Percentiles rank a stretch among this genome's conserved stretches.
Evolutionary conservation across 2,329 filamentous ascomycete species (phyloP).

Genomic region (Fusarium protoensiforme): DNA sequence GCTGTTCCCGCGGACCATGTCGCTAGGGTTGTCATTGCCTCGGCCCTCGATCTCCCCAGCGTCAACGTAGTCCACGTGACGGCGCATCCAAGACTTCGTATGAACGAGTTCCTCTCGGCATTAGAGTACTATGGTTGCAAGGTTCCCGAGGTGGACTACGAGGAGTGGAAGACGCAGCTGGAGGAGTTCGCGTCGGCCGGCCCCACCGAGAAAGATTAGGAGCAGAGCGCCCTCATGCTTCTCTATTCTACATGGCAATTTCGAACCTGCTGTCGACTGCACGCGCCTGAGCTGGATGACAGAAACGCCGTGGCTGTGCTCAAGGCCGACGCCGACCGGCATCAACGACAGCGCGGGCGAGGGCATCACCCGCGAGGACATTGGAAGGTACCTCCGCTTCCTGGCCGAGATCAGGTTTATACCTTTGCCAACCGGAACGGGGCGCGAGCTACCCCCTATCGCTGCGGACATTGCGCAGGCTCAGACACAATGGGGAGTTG

Average conservation of each 20-base stretch:
- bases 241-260: constrained; percentile 78
- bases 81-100: constrained; percentile 79
- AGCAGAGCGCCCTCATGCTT: constrained; percentile 58
- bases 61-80: constrained; percentile 81
- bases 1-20: constrained; percentile 89
- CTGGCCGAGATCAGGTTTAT: constrained; percentile 35
- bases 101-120: constrained; percentile 79
- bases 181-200: constrained; percentile 33
- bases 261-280: constrained; percentile 75
- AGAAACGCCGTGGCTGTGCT: constrained; percentile 72
- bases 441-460: constrained; percentile 32
- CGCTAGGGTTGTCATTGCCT: constrained; percentile 78
- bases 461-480: constrained; percentile 17
- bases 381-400: constrained; percentile 23
- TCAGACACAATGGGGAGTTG: constrained; percentile 33
- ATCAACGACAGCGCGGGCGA: constrained; percentile 63
- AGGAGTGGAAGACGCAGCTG: constrained; percentile 45
- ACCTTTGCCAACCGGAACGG: constrained; percentile 18
- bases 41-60: constrained; percentile 66
- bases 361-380: constrained; percentile 26
- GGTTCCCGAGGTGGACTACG: constrained; percentile 80
- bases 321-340: constrained; percentile 67
- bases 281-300: constrained; percentile 75
- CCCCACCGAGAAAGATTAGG: constrained; percentile 28
- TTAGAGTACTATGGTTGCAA: constrained; percentile 78